Evolutionary conservation across 371 early-diverging fungal genomes (phyloP).

Genomic region (Mortierella polycephala): DNA sequence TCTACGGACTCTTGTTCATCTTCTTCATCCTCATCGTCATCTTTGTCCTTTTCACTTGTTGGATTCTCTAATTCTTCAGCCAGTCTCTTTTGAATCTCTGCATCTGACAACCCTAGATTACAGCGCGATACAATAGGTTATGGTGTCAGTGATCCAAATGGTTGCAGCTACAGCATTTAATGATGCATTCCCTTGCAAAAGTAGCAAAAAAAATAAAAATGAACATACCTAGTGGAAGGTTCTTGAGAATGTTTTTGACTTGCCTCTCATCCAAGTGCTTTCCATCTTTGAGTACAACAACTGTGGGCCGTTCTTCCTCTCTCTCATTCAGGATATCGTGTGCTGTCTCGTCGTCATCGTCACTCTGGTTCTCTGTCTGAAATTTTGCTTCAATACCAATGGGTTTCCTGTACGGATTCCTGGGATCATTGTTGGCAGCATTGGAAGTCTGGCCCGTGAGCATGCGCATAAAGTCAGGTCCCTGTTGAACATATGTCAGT

Average conservation of each 20-base stretch:
- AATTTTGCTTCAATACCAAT: conserved; percentile 53
- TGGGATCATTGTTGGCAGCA: conserved; percentile 36
- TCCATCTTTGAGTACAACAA: conserved; percentile 47
- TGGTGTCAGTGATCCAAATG: too few relatives aligned
- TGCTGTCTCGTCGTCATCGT: conserved; percentile 49
- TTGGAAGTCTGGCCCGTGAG: conserved; percentile 41
- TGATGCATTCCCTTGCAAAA: too few relatives aligned
- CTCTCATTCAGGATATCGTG: conserved; percentile 48
- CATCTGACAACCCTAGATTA: conserved; percentile 38
- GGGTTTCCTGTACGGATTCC: conserved; percentile 49
- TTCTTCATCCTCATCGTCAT: conserved; percentile 20
- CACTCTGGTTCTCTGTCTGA: conserved; percentile 22
- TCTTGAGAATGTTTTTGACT: conserved; percentile 41
- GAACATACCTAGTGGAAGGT: conserved; percentile 43
- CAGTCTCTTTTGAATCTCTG: conserved; percentile 39
- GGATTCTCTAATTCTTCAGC: conserved; percentile 18
- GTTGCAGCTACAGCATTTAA: too few relatives aligned
- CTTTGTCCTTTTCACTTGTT: conserved; percentile 2
- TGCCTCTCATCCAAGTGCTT: conserved; percentile 54
- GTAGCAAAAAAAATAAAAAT: background rate
- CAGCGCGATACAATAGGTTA: too few relatives aligned
- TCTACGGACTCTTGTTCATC: conserved; percentile 40
- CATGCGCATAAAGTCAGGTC: conserved; percentile 54
- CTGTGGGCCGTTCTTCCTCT: conserved; percentile 49
- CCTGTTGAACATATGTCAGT: conserved; percentile 42